Evolutionary conservation across 1,284 basidiomycete genomes (phyloP).

Genomic region (Marasmius tenuissimus): DNA sequence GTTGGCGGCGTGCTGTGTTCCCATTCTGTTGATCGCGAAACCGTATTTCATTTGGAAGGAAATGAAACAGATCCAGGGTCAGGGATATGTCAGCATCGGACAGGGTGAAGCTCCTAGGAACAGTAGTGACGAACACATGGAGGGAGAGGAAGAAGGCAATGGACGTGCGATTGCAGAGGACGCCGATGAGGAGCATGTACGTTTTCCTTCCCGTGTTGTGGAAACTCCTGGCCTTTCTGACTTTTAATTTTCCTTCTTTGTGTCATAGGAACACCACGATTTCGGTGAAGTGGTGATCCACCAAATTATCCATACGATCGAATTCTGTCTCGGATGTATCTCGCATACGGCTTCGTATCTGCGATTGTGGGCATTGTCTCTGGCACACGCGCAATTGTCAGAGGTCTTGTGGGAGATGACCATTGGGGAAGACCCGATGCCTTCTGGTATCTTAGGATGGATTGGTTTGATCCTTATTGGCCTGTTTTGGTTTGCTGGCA

Average conservation of each 20-base stretch:
- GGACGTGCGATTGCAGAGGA: conserved; percentile 73
- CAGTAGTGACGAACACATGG: conserved; percentile 60
- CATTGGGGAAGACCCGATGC: conserved; percentile 57
- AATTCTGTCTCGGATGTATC: conserved; percentile 98
- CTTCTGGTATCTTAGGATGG: conserved; percentile 55
- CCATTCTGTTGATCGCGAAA: conserved; percentile 92
- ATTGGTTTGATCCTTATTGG: conserved; percentile 69
- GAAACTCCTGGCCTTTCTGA: conserved; percentile 1
- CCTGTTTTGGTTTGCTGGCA: conserved; percentile 81
- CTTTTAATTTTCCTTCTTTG: conserved; percentile 9
- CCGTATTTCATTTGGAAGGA: conserved; percentile 96
- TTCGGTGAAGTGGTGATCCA: conserved; percentile 95
- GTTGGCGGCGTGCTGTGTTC: conserved; percentile 87
- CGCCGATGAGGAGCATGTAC: conserved; percentile 66
- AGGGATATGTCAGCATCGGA: conserved; percentile 79
- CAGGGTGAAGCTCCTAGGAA: conserved; percentile 42
- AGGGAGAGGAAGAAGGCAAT: conserved; percentile 86
- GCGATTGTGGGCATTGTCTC: conserved; percentile 96
- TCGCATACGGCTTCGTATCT: conserved; percentile 99
- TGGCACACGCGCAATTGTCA: conserved; percentile 96
- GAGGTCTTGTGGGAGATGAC: conserved; percentile 95
- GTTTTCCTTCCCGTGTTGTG: conserved; percentile 26
- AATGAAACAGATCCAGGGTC: conserved; percentile 79
- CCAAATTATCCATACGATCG: conserved; percentile 97
- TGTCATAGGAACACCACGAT: conserved; percentile 70